phyloP scores from a whole-genome alignment of 768 basidiomycete species.

The Russula emetica region DNA sequence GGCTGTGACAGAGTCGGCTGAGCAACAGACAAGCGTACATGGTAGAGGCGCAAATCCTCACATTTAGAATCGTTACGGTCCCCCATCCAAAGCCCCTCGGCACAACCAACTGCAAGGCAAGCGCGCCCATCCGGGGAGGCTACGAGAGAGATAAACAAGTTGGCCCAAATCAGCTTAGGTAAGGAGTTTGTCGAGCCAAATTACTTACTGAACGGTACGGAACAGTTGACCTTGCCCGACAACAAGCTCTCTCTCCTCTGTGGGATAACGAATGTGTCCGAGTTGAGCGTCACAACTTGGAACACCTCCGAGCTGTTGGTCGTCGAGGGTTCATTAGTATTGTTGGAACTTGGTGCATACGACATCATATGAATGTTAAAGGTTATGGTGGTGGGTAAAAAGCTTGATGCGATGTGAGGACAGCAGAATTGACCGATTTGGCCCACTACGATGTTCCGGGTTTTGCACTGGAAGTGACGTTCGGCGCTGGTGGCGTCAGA shows the following conservation, averaged over 20 bases:
- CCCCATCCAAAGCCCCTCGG: constrained; percentile 96
- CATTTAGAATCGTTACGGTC: constrained; percentile 83
- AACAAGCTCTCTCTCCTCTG: constrained; percentile 62
- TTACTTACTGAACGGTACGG: constrained; percentile 79
- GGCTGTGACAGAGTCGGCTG: constrained; percentile 43
- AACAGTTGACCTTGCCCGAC: constrained; percentile 87
- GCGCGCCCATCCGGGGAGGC: constrained; percentile 79
- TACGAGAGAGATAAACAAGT: constrained; percentile 33
- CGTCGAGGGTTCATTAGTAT: background rate
- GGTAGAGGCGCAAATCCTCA: constrained; percentile 37
- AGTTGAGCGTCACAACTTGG: constrained; percentile 83
- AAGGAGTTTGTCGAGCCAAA: background rate
- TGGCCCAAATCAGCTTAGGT: background rate
- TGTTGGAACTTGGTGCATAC: background rate
- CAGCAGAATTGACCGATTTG: too few relatives aligned
- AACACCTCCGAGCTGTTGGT: constrained; percentile 53
- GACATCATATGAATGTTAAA: background rate
- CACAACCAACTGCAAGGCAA: constrained; percentile 89
- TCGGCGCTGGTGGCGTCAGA: too few relatives aligned
- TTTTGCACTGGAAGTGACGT: too few relatives aligned
- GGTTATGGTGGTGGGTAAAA: background rate
- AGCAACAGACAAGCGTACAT: background rate
- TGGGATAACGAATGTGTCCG: constrained; percentile 78
- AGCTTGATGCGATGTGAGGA: too few relatives aligned
- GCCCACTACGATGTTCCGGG: too few relatives aligned